Percentiles rank a stretch among this genome's conserved stretches.
Evolutionary conservation across 345 rosid species (phyloP).

Genomic region (Kernera saxatilis): DNA sequence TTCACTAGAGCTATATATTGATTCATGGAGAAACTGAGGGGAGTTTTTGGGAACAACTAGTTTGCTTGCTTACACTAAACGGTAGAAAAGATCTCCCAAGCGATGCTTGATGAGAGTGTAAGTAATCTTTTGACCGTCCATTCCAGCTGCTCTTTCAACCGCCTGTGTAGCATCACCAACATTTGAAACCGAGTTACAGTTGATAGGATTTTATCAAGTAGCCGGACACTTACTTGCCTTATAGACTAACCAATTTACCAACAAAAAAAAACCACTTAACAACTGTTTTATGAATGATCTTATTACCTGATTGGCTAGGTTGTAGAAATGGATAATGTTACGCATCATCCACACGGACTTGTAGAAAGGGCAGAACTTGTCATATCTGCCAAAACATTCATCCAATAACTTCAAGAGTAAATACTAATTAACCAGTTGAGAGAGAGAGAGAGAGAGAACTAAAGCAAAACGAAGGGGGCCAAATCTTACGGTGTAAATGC

Average conservation of each 20-base stretch:
- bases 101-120: slow-evolving; percentile 93
- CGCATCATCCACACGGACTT: slow-evolving; percentile 99
- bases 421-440: background rate
- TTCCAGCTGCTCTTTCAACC: slow-evolving; percentile 95
- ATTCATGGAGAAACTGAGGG: background rate
- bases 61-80: slow-evolving; percentile 65
- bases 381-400: slow-evolving; percentile 53
- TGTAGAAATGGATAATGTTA: slow-evolving; percentile 91
- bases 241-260: background rate
- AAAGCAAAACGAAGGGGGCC: background rate
- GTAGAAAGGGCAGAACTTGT: slow-evolving; percentile 98
- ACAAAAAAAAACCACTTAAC: background rate
- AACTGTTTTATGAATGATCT: background rate
- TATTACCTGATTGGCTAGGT: slow-evolving; percentile 93
- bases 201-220: background rate
- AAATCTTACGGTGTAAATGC: slow-evolving; percentile 91
- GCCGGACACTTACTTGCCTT: background rate
- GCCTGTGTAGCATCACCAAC: slow-evolving; percentile 44
- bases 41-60: background rate
- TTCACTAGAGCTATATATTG: background rate
- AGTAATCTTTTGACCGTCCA: slow-evolving; percentile 98
- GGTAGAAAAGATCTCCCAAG: slow-evolving; percentile 93
- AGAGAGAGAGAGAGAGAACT: background rate
- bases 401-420: background rate
- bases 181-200: background rate